Conservation (phyloP, 768 basidiomycete genomes). For the Leccinum disarticulatum region DNA sequence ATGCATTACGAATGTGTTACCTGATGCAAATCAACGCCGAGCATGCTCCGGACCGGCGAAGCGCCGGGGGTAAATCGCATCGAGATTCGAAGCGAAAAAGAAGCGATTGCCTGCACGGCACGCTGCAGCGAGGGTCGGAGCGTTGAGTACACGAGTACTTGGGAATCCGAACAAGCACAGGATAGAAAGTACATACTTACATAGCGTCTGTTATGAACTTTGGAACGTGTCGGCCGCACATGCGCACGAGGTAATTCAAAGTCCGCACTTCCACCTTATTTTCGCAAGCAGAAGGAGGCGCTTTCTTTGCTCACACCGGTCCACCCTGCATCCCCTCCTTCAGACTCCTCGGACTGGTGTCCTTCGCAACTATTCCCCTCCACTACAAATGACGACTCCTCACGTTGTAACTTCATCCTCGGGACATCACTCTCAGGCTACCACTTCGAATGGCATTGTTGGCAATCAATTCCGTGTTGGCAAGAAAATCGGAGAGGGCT, state of each 20-base stretch:
- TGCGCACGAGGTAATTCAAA: slow-evolving; percentile 28
- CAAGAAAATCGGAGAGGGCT: slow-evolving; percentile 98
- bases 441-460: slow-evolving; percentile 69
- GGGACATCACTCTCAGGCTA: slow-evolving; percentile 61
- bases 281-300: slow-evolving; percentile 24
- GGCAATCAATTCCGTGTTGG: slow-evolving; percentile 86
- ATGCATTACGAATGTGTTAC: slow-evolving; percentile 6
- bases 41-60: not conserved
- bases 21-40: slow-evolving; percentile 1
- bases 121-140: not conserved
- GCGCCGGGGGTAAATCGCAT: not conserved
- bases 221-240: slow-evolving; percentile 31
- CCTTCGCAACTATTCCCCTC: slow-evolving; percentile 6
- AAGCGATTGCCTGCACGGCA: not conserved
- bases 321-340: slow-evolving; percentile 25
- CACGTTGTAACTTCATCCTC: slow-evolving; percentile 84
- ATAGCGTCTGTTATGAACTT: not conserved
- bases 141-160: not conserved
- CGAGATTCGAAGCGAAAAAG: not conserved
- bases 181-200: not conserved
- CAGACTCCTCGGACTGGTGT: slow-evolving; percentile 31
- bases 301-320: slow-evolving; percentile 25
- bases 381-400: slow-evolving; percentile 64
- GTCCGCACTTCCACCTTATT: slow-evolving; percentile 34
- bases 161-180: not conserved